Percentiles rank a stretch among this genome's conserved stretches.
Evolutionary conservation across 257 asterid genomes (phyloP).

Genomic region (Solanum dulcamara): DNA sequence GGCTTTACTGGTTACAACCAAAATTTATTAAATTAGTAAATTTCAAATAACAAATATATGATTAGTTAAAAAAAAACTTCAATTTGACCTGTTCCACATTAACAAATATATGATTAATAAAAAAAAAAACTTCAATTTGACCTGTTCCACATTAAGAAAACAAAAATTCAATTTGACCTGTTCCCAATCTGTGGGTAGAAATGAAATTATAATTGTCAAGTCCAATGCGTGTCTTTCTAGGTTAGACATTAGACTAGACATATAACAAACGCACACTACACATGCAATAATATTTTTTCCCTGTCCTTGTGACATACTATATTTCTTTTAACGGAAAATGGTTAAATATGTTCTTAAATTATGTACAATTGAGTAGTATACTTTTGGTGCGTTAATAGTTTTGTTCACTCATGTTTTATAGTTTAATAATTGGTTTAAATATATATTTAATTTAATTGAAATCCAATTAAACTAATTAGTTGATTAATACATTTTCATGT

Average conservation of each 20-base stretch:
- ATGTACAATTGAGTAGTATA: background rate
- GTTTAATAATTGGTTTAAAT: background rate
- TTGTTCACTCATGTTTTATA: too few species aligned
- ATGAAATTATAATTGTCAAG: background rate
- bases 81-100: too few species aligned
- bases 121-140: too few species aligned
- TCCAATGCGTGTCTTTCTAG: background rate
- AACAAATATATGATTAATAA: too few species aligned
- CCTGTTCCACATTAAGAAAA: background rate
- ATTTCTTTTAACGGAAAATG: background rate
- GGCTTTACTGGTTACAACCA: too few species aligned
- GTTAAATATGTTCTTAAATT: background rate
- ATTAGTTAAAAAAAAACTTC: too few species aligned
- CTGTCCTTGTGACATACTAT: background rate
- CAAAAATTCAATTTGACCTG: background rate
- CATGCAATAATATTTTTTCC: background rate
- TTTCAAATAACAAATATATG: too few species aligned
- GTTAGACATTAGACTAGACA: background rate
- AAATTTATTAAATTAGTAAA: too few species aligned
- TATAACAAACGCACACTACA: background rate
- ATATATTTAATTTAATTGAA: background rate
- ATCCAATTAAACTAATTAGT: background rate
- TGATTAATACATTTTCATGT: background rate
- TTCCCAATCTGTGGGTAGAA: background rate
- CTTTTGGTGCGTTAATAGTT: too few species aligned